phyloP scores from a whole-genome alignment of 306 rosid species.

The Senna siamea region DNA sequence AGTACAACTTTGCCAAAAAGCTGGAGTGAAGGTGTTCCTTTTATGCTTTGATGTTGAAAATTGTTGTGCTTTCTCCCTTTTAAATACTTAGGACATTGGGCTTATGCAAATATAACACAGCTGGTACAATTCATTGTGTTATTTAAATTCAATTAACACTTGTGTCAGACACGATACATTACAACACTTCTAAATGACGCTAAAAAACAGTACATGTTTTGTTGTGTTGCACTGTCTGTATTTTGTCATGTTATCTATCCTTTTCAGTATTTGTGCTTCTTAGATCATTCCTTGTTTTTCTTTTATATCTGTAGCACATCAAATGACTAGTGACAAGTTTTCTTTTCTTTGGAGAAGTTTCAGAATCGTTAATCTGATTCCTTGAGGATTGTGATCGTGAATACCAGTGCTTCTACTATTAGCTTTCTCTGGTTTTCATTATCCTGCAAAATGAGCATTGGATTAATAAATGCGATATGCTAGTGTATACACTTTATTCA shows the following conservation, averaged over 20 bases:
- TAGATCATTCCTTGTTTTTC: background rate
- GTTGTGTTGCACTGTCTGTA: too few species aligned
- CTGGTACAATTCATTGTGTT: background rate
- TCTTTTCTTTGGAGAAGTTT: background rate
- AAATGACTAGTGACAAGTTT: background rate
- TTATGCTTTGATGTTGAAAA: constrained; percentile 18
- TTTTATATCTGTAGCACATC: background rate
- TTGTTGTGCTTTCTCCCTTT: constrained; percentile 3
- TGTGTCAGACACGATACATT: too few species aligned
- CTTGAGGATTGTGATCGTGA: background rate
- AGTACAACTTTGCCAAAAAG: constrained; percentile 81
- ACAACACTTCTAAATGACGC: too few species aligned
- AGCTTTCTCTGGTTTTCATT: constrained; percentile 2
- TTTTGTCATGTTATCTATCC: too few species aligned
- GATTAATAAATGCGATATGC: constrained; percentile 2
- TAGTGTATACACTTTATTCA: background rate
- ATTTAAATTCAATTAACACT: background rate
- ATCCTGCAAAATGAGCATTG: constrained; percentile 5
- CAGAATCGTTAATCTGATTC: background rate
- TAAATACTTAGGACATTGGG: background rate
- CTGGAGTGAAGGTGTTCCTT: constrained; percentile 89
- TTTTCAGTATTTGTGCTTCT: too few species aligned
- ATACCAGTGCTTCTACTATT: constrained; percentile 2
- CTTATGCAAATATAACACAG: background rate
- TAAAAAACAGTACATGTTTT: too few species aligned